Percentiles rank a stretch among this genome's conserved stretches.
Evolutionary conservation across 2,329 filamentous ascomycete genomes (phyloP).

Genomic region (Neonectria punicea): DNA sequence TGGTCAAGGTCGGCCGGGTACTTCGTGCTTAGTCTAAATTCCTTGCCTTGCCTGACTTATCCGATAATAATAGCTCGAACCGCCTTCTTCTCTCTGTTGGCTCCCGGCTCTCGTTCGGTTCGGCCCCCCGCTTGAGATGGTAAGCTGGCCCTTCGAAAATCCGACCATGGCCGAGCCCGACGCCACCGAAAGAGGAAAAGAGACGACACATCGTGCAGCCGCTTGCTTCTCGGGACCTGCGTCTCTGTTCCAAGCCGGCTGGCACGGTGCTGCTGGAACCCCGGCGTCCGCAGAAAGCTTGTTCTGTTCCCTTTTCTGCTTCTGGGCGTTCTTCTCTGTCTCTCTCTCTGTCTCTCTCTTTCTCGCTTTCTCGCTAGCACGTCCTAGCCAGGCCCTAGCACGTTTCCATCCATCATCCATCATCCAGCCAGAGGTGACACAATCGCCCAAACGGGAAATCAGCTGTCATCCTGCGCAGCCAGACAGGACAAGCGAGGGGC

Average conservation of each 20-base stretch:
- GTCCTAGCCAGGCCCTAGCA: neutral
- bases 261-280: neutral
- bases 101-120: neutral
- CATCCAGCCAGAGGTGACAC: constrained; percentile 39
- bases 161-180: constrained; percentile 36
- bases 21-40: too few species aligned
- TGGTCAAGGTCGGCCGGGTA: too few species aligned
- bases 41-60: neutral
- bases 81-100: neutral
- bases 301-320: constrained; percentile 9
- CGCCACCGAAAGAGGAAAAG: constrained; percentile 46
- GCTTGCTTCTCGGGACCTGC: constrained; percentile 39
- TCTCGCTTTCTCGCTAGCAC: neutral
- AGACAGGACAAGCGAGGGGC: neutral
- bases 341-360: neutral
- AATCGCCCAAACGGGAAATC: constrained; percentile 44
- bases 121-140: neutral
- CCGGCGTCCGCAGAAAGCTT: constrained; percentile 39
- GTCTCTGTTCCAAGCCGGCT: constrained; percentile 19
- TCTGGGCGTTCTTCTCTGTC: constrained; percentile 5
- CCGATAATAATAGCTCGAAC: neutral
- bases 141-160: neutral
- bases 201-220: constrained; percentile 48
- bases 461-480: constrained; percentile 31
- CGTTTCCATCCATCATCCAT: neutral